Conservation (phyloP, 2,329 filamentous ascomycete genomes). For the Aschersonia sp. region DNA sequence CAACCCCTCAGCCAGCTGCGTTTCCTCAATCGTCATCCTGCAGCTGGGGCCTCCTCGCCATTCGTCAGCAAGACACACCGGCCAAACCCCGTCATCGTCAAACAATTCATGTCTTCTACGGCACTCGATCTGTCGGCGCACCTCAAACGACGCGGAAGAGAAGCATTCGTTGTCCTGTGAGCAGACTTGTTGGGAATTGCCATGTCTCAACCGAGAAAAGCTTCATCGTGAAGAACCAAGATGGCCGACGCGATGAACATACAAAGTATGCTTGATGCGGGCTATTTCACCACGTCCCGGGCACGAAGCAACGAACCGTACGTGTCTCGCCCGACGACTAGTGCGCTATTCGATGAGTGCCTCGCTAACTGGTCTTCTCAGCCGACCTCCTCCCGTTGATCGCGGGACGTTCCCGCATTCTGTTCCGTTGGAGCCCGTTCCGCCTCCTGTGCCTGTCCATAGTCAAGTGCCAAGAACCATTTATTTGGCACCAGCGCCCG, state of each 20-base stretch:
- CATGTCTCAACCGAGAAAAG: slow-evolving; percentile 8
- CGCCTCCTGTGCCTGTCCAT: slow-evolving; percentile 5
- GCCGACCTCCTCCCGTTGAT: slow-evolving; percentile 6
- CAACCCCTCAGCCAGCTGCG: background rate
- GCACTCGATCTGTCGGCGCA: background rate
- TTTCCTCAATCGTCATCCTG: background rate
- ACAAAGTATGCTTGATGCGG: slow-evolving; percentile 30
- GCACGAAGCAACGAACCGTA: slow-evolving; percentile 17
- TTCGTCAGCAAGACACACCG: background rate
- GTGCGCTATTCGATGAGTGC: too few species aligned
- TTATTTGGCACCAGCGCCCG: slow-evolving; percentile 4
- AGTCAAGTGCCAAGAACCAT: slow-evolving; percentile 4
- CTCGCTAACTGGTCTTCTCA: background rate
- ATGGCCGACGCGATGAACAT: slow-evolving; percentile 31
- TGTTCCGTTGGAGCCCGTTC: slow-evolving; percentile 7
- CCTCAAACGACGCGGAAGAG: background rate
- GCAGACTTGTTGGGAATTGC: background rate
- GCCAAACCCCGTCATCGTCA: background rate
- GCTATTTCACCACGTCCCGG: slow-evolving; percentile 34
- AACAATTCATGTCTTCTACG: background rate
- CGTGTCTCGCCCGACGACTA: slow-evolving; percentile 3
- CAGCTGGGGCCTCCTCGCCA: background rate
- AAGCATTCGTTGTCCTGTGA: too few species aligned
- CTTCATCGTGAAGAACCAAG: slow-evolving; percentile 9
- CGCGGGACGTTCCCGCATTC: slow-evolving; percentile 5